Conservation (phyloP, 1,284 basidiomycete genomes). For the Tylopilus orsonianus region DNA sequence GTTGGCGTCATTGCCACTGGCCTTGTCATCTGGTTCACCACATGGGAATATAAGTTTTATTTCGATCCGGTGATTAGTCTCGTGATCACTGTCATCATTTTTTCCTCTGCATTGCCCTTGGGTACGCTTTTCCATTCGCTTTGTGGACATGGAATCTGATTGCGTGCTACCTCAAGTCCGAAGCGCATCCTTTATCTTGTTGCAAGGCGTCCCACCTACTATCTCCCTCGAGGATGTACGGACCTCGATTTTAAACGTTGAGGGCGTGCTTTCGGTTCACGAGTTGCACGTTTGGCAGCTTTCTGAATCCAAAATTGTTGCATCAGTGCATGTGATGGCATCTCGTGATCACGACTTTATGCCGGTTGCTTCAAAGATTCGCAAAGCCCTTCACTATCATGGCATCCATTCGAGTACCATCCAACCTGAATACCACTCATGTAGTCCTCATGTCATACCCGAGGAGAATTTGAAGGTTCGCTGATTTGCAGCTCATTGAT, state of each 20-base stretch:
- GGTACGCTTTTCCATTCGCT: constrained; percentile 49
- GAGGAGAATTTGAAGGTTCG: constrained; percentile 48
- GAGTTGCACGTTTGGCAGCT: constrained; percentile 98
- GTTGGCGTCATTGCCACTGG: constrained; percentile 97
- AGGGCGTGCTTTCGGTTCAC: constrained; percentile 91
- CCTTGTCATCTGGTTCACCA: constrained; percentile 85
- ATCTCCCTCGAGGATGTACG: constrained; percentile 89
- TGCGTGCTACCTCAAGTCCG: constrained; percentile 54
- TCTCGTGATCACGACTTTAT: constrained; percentile 85
- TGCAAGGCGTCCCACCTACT: constrained; percentile 92
- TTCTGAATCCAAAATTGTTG: constrained; percentile 86
- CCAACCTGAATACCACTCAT: constrained; percentile 72
- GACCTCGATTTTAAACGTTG: constrained; percentile 73
- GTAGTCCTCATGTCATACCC: constrained; percentile 26
- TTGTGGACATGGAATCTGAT: constrained; percentile 14
- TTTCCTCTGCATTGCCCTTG: constrained; percentile 91
- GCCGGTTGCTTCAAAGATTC: constrained; percentile 83
- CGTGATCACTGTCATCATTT: constrained; percentile 95
- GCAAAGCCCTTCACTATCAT: constrained; percentile 81
- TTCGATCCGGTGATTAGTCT: constrained; percentile 94
- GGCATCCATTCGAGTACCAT: constrained; percentile 96
- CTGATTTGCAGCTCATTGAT: neutral
- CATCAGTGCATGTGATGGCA: constrained; percentile 93
- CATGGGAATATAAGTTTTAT: constrained; percentile 83
- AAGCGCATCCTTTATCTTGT: constrained; percentile 94